Evolutionary conservation across 345 rosid species (phyloP).

Genomic region (Eucalyptus erythrocorys): DNA sequence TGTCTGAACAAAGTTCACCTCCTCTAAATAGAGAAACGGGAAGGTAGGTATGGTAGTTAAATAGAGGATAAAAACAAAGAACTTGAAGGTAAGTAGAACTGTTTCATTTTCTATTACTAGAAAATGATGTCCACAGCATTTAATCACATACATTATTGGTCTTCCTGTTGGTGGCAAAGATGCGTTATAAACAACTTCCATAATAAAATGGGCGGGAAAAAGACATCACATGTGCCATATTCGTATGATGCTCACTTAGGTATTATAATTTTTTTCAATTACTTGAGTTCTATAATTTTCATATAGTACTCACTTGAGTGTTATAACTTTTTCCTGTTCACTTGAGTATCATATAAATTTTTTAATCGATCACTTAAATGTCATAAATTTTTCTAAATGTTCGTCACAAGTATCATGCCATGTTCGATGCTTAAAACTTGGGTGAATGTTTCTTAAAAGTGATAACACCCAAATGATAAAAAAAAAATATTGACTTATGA

Average conservation of each 20-base stretch:
- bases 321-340: neutral
- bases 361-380: neutral
- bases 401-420: neutral
- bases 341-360: neutral
- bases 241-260: accelerated
- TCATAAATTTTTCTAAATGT: neutral
- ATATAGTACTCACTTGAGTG: neutral
- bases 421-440: neutral
- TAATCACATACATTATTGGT: neutral
- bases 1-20: neutral
- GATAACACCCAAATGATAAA: neutral
- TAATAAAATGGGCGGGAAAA: neutral
- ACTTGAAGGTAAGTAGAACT: neutral
- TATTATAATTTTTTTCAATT: neutral
- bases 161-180: neutral
- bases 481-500: neutral
- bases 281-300: neutral
- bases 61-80: neutral
- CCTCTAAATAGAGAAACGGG: neutral
- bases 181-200: neutral
- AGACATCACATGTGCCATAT: neutral
- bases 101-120: neutral
- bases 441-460: neutral
- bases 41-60: neutral
- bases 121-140: neutral